Evolutionary conservation across 2,329 filamentous ascomycete species (phyloP).

Genomic region (Microdochium paspali): DNA sequence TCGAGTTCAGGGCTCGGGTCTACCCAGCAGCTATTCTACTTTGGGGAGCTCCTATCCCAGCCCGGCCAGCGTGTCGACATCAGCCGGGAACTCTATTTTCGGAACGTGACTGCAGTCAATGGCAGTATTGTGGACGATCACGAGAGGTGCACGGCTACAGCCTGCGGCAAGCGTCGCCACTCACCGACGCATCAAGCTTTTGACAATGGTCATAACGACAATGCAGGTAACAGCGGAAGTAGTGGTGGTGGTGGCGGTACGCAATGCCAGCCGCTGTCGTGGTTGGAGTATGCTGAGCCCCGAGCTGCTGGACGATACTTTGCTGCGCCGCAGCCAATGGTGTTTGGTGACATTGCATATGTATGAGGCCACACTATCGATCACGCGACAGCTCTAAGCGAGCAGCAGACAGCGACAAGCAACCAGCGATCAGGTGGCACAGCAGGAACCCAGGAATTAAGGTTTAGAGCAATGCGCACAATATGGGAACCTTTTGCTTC

Average conservation of each 20-base stretch:
- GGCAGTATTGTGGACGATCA: constrained; percentile 6
- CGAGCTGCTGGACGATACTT: neutral
- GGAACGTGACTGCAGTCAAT: constrained; percentile 31
- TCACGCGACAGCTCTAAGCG: too few relatives aligned
- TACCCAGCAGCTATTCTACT: constrained; percentile 46
- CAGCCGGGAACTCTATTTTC: constrained; percentile 38
- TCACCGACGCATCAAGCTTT: neutral
- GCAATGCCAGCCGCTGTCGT: neutral
- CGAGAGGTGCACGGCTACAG: constrained; percentile 1
- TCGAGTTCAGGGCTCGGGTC: constrained; percentile 40
- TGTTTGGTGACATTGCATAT: too few relatives aligned
- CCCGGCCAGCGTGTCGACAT: constrained; percentile 11
- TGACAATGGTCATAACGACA: neutral
- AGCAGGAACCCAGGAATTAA: too few relatives aligned
- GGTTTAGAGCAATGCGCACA: too few relatives aligned
- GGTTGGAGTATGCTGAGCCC: neutral
- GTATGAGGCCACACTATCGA: too few relatives aligned
- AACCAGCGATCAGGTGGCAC: too few relatives aligned
- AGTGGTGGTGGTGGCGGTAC: neutral
- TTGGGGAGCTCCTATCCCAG: constrained; percentile 30
- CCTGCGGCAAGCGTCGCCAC: neutral
- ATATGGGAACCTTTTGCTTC: too few relatives aligned
- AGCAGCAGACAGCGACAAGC: too few relatives aligned
- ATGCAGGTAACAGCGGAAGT: neutral
- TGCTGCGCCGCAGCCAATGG: neutral